phyloP scores from a whole-genome alignment of 2,329 filamentous ascomycete species.

The Epichloe brachyelytri region DNA sequence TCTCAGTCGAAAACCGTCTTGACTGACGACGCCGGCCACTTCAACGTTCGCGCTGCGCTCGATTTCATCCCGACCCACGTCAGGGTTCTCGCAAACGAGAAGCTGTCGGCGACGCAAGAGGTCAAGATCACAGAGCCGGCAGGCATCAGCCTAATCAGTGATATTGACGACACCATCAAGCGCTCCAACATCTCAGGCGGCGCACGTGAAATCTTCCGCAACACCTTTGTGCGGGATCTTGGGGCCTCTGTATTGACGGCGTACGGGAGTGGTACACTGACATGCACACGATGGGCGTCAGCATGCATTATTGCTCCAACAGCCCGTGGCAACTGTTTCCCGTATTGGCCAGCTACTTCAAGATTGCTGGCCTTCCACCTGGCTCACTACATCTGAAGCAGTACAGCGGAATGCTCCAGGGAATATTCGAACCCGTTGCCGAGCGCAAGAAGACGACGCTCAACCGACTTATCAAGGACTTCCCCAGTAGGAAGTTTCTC shows the following conservation, averaged over 20 bases:
- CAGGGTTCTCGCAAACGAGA: slow-evolving; percentile 73
- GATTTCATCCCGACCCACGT: slow-evolving; percentile 88
- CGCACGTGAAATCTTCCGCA: slow-evolving; percentile 88
- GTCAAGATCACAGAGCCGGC: slow-evolving; percentile 63
- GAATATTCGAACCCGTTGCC: slow-evolving; percentile 93
- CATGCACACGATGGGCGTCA: slow-evolving; percentile 68
- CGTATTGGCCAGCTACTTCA: slow-evolving; percentile 75
- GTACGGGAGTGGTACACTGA: slow-evolving; percentile 80
- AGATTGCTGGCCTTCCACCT: slow-evolving; percentile 62
- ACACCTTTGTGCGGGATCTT: slow-evolving; percentile 84
- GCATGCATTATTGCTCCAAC: slow-evolving; percentile 97
- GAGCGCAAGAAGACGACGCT: slow-evolving; percentile 86
- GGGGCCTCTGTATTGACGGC: slow-evolving; percentile 72
- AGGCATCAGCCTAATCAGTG: slow-evolving; percentile 87
- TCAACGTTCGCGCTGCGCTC: slow-evolving; percentile 63
- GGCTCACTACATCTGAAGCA: slow-evolving; percentile 94
- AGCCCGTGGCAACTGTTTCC: slow-evolving; percentile 97
- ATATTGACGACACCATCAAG: slow-evolving; percentile 97
- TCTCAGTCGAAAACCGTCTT: slow-evolving; percentile 75
- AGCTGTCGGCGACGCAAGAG: slow-evolving; percentile 67
- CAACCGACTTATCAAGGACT: slow-evolving; percentile 75
- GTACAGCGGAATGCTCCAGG: slow-evolving; percentile 93
- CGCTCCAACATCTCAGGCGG: slow-evolving; percentile 81
- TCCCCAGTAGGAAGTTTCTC: slow-evolving; percentile 79
- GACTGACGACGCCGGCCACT: slow-evolving; percentile 85